Evolutionary conservation across 768 basidiomycete species (phyloP), one percentile per base, ranked within the genome.

Genomic region (Kwoniella europaea): DNA sequence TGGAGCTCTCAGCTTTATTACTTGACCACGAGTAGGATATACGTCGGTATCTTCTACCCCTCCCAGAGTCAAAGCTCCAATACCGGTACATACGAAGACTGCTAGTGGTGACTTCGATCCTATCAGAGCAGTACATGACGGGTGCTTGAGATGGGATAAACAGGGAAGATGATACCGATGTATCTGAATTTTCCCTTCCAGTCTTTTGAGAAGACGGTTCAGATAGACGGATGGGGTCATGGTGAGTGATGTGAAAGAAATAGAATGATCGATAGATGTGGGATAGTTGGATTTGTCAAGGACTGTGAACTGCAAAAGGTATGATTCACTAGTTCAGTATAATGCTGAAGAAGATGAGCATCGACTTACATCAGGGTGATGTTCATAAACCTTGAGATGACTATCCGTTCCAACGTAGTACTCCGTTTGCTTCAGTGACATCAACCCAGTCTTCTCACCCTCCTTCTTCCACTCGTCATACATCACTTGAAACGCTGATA

Each of bases 201-300:
- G 75, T 2, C 67, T 60, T 10, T 52, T 27, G 2, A 77, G 46
- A 0, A 84, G 80, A 24, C 77, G 76, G 13, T 76, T 64, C 41
- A 84, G 78, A 72, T 84, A 82, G 46, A 67, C 56, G 3, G 69
- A 57, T 0, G 84, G 82, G 13, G 82, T 82, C 71, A 85, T 83
- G 18, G 83, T 84, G n/a, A 85, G 52, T 16, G 83, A 83, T 1
- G 81, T 82, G 82, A 82, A 80, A 52, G 76, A 76, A 69, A 81
- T 68, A 29, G 81, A 78, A 60, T 83, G 81, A 62, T 73, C 68
- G 27, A 68, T 70, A 2, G 56, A 69, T 9, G 43, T 16, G 4
- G 24, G 55, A 18, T 1, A 63, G 13, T 35, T 20, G 0, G 50
- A 65, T 66, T 68, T 10, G 27, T 68, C 61, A 10, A 68, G 6